Percentiles rank a stretch among this genome's conserved stretches.
These are phyloP conservation scores for Pythium scleroteichum DNA, from an alignment of 352 stramenopile genomes.

Conservation along the genomic window DNA sequence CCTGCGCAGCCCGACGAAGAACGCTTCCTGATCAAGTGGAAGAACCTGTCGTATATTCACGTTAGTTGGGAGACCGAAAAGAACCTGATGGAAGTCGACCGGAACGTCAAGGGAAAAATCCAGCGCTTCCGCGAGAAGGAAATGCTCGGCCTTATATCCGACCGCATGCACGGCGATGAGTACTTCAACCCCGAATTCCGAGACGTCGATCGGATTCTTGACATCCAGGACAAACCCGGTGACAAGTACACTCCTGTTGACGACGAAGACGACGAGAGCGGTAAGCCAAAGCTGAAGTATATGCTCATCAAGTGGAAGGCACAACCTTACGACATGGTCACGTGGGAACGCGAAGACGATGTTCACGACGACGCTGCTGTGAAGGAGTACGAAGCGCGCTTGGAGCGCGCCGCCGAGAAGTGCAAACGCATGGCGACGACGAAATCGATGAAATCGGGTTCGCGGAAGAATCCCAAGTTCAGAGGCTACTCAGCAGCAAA, in stretches of 20 bases:
- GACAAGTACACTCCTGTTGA: constrained; percentile 68
- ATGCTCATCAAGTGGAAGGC: constrained; percentile 99
- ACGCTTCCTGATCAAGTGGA: constrained; percentile 92
- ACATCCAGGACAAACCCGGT: constrained; percentile 73
- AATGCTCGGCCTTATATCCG: constrained; percentile 42
- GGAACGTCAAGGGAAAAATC: constrained; percentile 85
- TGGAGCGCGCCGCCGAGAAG: constrained; percentile 49
- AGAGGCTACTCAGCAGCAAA: constrained; percentile 66
- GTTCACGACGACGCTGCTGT: constrained; percentile 88
- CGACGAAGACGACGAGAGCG: constrained; percentile 34
- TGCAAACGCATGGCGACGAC: constrained; percentile 51
- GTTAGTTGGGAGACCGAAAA: constrained; percentile 90
- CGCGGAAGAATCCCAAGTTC: constrained; percentile 67
- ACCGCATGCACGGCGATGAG: constrained; percentile 74
- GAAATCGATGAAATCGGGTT: constrained; percentile 17
- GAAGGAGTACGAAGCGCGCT: constrained; percentile 73
- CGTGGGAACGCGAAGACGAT: constrained; percentile 98
- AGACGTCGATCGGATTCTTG: constrained; percentile 88
- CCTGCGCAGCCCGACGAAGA: constrained; percentile 51
- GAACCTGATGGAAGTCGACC: constrained; percentile 79
- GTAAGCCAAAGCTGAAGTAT: constrained; percentile 72
- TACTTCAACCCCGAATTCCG: constrained; percentile 91
- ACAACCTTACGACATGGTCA: constrained; percentile 96
- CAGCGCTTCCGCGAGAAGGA: constrained; percentile 86
- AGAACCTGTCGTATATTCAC: constrained; percentile 87